Evolutionary conservation across 305 asterid genomes (phyloP).

Genomic region (Fraxinus xanthoxyloides): DNA sequence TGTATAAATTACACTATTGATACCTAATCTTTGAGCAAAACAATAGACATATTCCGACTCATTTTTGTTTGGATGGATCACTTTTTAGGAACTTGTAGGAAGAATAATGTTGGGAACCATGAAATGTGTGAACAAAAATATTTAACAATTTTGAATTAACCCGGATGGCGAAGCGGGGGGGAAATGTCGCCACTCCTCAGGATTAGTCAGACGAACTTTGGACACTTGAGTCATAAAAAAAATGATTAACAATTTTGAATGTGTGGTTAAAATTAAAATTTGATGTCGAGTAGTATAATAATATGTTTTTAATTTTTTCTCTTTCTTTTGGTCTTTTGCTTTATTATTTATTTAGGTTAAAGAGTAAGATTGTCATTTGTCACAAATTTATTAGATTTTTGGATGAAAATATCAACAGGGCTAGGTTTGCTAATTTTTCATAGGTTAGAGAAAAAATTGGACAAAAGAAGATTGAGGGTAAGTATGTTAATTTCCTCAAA

Average conservation of each 20-base stretch:
- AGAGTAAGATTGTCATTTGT: neutral
- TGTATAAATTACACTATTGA: neutral
- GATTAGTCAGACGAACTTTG: no score
- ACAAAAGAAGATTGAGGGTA: neutral
- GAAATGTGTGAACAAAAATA: no score
- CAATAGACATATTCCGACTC: neutral
- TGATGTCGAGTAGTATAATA: neutral
- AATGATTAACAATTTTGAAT: no score
- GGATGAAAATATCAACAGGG: neutral
- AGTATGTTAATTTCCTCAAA: neutral
- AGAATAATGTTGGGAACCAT: neutral
- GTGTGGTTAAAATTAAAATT: neutral
- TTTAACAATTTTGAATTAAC: no score
- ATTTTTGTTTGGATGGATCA: neutral
- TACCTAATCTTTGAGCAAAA: neutral
- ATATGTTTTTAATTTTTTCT: no score
- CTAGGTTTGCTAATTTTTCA: neutral
- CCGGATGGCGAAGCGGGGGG: no score
- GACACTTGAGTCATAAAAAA: no score
- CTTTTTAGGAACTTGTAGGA: neutral
- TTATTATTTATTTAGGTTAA: neutral
- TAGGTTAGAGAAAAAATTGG: neutral
- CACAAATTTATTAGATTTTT: neutral
- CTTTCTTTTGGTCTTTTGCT: no score
- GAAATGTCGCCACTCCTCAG: no score